Percentiles rank a stretch among this genome's conserved stretches.
Evolutionary conservation across 148 eudicot genomes (phyloP).

Genomic region (Amaranthus cruentus): DNA sequence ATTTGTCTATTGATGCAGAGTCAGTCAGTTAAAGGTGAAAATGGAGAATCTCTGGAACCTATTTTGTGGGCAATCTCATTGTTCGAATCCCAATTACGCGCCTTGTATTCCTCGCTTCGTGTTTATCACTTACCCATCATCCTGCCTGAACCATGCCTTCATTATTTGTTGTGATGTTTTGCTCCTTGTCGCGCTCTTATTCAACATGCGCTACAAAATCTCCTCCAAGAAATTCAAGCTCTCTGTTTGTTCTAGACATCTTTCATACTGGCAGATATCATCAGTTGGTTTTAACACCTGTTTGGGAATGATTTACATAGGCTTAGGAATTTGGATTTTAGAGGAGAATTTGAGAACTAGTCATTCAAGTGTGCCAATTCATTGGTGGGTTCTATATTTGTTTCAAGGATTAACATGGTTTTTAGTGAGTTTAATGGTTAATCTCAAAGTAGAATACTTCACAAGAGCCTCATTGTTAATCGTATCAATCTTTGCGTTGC

Average conservation of each 20-base stretch:
- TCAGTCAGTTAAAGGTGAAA: background rate
- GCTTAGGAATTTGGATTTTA: conserved; percentile 46
- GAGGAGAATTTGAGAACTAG: conserved; percentile 17
- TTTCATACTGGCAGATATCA: conserved; percentile 30
- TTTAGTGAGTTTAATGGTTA: conserved; percentile 37
- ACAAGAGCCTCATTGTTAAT: background rate
- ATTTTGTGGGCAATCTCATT: conserved; percentile 16
- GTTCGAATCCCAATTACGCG: conserved; percentile 19
- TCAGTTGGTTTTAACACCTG: conserved; percentile 49
- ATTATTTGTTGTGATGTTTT: conserved; percentile 43
- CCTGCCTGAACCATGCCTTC: conserved; percentile 57
- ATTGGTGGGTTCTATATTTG: conserved; percentile 47
- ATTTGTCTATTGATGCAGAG: too few relatives aligned
- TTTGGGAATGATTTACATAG: conserved; percentile 39
- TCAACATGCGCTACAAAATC: conserved; percentile 34
- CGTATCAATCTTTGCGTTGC: too few relatives aligned
- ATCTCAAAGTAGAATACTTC: conserved; percentile 42
- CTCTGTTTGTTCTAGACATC: conserved; percentile 11
- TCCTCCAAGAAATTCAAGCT: conserved; percentile 16
- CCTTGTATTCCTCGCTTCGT: conserved; percentile 31
- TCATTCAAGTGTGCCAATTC: conserved; percentile 38
- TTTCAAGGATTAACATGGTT: conserved; percentile 55
- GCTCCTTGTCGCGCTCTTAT: conserved; percentile 36
- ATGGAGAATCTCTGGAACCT: conserved; percentile 23
- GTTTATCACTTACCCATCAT: conserved; percentile 43